Evolutionary conservation across 257 asterid species (phyloP).

Genomic region (Solanum clarkiae): DNA sequence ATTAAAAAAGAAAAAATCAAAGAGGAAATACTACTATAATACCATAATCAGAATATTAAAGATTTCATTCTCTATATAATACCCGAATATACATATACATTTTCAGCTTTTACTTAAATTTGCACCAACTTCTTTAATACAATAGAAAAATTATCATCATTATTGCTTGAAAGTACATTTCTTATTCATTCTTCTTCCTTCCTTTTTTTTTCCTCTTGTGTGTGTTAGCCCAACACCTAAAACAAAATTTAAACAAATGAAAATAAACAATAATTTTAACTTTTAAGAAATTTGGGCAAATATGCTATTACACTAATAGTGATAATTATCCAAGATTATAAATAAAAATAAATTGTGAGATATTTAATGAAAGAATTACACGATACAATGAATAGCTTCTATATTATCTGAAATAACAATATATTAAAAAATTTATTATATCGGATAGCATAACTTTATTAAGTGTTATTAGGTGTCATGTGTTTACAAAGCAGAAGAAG

Average conservation of each 20-base stretch:
- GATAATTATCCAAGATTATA: not conserved
- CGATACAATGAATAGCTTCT: not conserved
- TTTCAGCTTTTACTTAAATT: not conserved
- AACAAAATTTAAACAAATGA: not conserved
- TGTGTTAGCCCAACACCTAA: not conserved
- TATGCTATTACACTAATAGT: not conserved
- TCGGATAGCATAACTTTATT: too few species aligned
- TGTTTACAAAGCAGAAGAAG: too few species aligned
- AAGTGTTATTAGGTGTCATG: too few species aligned
- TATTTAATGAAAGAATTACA: not conserved
- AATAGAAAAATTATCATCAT: not conserved
- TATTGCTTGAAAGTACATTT: not conserved
- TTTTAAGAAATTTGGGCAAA: not conserved
- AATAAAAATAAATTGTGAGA: not conserved
- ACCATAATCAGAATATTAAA: too few species aligned
- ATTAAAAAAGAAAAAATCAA: too few species aligned
- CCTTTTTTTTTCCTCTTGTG: not conserved
- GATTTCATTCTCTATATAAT: too few species aligned
- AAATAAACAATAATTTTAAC: not conserved
- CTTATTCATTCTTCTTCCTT: too few species aligned
- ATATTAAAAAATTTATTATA: not conserved
- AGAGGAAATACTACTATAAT: too few species aligned
- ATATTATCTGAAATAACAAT: not conserved
- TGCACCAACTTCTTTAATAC: not conserved
- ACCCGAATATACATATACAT: too few species aligned